Base-by-base conservation (phyloP, 2,329 filamentous ascomycete species). In the Trichoderma sp. region DNA sequence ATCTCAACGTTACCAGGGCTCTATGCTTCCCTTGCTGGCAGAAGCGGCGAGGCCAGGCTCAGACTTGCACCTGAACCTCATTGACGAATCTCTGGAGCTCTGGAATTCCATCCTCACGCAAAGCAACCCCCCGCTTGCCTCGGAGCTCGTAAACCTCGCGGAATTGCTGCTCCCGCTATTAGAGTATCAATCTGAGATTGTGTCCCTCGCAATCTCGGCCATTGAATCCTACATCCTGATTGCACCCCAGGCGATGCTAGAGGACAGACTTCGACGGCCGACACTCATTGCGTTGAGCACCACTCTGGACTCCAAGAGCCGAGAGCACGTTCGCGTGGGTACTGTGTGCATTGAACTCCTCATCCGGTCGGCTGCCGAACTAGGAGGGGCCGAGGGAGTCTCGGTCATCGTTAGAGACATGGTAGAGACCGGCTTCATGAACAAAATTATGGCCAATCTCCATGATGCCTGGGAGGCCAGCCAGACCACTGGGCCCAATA, bases 71-170 rank as follows among this genome's bases (percentile, higher is more conserved):
- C 83, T 95, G 2, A 96, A 97, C 77, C 88, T 99, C 12, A 89
- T 97, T 13, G 96, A 98, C 73, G 96, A 99, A 79, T 93, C 94
- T 0, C 85, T 98, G 15, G 95, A 98, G 70, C 87, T 99, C 3
- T 98, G 95, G 95, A 87, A 88, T 39, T 89, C 92, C 2, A 89
- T 98, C 12, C 81, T 95, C 47, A 85, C 85, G 73, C 89, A 93
- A 76, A 91, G 90, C 71, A 85, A 87, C 8, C 82, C 88, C 13
- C 90, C 92, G 0, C 82, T 90, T 3, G 86, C 89, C 1, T 82
- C 85, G 0, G 88, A 90, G 15, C 82, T 95, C n/a, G 80, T 92
- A 4, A 83, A 85, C 4, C 84, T 95, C 43, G 86, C 89, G 3
- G 86, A 88, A n/a, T 82, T 86, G 59, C 85, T 89, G 1, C 87